Conservation (phyloP, 495 filamentous ascomycete species). For the Neurospora hispaniola region DNA sequence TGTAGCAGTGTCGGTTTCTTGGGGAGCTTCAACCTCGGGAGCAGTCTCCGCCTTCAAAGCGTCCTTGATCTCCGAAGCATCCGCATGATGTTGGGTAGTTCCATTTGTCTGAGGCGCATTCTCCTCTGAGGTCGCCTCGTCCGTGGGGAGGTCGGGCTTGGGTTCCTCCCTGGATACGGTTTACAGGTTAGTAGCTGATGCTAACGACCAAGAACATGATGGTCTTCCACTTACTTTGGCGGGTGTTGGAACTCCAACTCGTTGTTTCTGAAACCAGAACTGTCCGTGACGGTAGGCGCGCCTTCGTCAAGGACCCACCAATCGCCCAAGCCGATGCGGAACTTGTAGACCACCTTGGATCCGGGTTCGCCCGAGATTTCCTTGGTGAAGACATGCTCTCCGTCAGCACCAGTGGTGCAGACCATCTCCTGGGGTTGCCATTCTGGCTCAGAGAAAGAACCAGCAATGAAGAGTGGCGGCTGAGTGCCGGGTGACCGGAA, state of each 20-base stretch:
- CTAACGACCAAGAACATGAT: background rate
- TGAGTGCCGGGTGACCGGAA: conserved; percentile 44
- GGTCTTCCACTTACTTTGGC: conserved; percentile 4
- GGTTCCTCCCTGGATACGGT: background rate
- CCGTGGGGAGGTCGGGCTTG: background rate
- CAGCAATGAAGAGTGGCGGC: conserved; percentile 55
- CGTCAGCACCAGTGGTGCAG: conserved; percentile 29
- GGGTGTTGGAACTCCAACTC: conserved; percentile 31
- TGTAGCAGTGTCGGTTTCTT: background rate
- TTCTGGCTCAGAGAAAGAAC: conserved; percentile 51
- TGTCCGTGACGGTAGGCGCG: conserved; percentile 42
- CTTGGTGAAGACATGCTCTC: conserved; percentile 34
- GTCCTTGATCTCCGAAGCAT: background rate
- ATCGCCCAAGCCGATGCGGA: conserved; percentile 50
- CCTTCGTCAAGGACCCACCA: conserved; percentile 56
- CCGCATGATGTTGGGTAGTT: background rate
- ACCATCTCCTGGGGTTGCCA: conserved; percentile 55
- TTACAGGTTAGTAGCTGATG: background rate
- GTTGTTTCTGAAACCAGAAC: conserved; percentile 49
- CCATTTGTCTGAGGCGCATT: background rate
- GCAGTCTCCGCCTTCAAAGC: background rate
- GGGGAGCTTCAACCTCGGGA: background rate
- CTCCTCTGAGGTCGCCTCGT: background rate
- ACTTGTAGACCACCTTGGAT: conserved; percentile 56
- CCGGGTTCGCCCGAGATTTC: conserved; percentile 35